phyloP scores from a whole-genome alignment of 2,329 filamentous ascomycete species.

The Pezicula radicicola region DNA sequence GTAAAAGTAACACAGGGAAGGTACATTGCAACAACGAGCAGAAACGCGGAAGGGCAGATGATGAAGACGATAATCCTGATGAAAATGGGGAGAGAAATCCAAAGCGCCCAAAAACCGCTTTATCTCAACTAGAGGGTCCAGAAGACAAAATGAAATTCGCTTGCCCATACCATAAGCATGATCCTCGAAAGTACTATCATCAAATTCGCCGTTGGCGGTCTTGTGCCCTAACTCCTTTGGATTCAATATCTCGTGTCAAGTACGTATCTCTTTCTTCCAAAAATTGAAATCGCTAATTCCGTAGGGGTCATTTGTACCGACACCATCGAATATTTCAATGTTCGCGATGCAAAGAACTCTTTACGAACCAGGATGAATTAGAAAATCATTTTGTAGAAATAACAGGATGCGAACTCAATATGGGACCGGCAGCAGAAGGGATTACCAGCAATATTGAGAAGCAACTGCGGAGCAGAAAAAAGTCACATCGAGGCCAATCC shows the following conservation, averaged over 20 bases:
- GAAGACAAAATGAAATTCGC: not conserved
- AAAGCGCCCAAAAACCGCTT: not conserved
- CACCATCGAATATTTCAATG: slow-evolving; percentile 11
- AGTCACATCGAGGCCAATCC: slow-evolving; percentile 8
- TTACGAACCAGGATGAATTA: slow-evolving; percentile 2
- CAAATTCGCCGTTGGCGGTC: slow-evolving; percentile 1
- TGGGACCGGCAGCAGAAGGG: not conserved
- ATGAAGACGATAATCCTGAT: not conserved
- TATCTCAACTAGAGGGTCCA: not conserved
- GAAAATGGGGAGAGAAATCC: not conserved
- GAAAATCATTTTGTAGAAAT: not conserved
- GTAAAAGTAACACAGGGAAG: not conserved
- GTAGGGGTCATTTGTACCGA: slow-evolving; percentile 12
- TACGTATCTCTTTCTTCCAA: not conserved
- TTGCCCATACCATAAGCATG: slow-evolving; percentile 10
- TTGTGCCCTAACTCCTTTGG: slow-evolving; percentile 8
- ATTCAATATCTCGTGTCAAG: slow-evolving; percentile 11
- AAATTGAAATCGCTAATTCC: not conserved
- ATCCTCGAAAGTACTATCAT: slow-evolving; percentile 9
- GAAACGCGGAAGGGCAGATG: not conserved
- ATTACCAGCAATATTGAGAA: slow-evolving; percentile 3
- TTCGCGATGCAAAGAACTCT: slow-evolving; percentile 7
- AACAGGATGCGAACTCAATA: not conserved
- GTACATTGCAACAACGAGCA: not conserved
- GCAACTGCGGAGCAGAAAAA: slow-evolving; percentile 9